These are phyloP conservation scores for Ammopiptanthus mongolicus DNA, from an alignment of 306 rosid genomes.

Conservation along the genomic window DNA sequence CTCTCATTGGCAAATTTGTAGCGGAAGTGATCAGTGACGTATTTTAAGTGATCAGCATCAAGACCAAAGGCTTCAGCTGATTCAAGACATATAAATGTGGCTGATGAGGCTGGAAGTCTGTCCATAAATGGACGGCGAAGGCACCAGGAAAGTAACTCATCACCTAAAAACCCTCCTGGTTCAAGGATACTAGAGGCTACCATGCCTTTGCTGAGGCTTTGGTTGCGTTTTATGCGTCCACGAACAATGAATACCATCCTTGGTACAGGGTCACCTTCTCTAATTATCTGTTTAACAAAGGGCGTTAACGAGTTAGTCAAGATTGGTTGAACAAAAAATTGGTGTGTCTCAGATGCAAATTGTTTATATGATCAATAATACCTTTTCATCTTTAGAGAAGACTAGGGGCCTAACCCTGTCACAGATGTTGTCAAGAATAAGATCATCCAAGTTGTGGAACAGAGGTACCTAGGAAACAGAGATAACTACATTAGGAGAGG, in stretches of 20 bases:
- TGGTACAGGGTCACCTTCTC: slow-evolving; percentile 95
- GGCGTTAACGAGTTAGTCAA: background rate
- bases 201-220: slow-evolving; percentile 88
- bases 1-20: slow-evolving; percentile 91
- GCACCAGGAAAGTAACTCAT: slow-evolving; percentile 92
- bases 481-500: background rate
- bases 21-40: slow-evolving; percentile 89
- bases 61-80: slow-evolving; percentile 83
- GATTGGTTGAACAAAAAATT: background rate
- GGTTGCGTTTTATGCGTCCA: slow-evolving; percentile 65
- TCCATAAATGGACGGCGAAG: slow-evolving; percentile 83
- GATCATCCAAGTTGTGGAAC: slow-evolving; percentile 85
- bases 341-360: background rate
- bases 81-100: slow-evolving; percentile 73
- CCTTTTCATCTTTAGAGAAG: slow-evolving; percentile 94
- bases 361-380: slow-evolving; percentile 16
- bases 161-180: slow-evolving; percentile 87
- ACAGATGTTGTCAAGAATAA: slow-evolving; percentile 95
- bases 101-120: slow-evolving; percentile 84
- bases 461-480: slow-evolving; percentile 67
- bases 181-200: slow-evolving; percentile 78
- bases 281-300: slow-evolving; percentile 58
- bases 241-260: slow-evolving; percentile 84
- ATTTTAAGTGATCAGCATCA: slow-evolving; percentile 57
- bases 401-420: slow-evolving; percentile 84